phyloP scores from a whole-genome alignment of 1,284 basidiomycete species.

The Irpex lacteus region DNA sequence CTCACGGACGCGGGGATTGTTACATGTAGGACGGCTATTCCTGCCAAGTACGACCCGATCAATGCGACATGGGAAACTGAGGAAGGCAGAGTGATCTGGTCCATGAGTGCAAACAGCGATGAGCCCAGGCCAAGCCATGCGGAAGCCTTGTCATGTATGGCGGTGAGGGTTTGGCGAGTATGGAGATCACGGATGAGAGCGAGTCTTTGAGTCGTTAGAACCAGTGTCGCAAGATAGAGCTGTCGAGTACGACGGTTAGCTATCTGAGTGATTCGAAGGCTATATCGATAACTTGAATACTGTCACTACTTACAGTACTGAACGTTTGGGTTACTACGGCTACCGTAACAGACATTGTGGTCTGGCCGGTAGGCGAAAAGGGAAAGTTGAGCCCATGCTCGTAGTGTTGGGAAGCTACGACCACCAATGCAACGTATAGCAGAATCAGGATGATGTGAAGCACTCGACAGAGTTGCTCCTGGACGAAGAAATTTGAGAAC shows the following conservation, averaged over 20 bases:
- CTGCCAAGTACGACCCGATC: neutral
- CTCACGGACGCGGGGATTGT: neutral
- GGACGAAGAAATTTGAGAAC: no score
- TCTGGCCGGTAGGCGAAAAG: no score
- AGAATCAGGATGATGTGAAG: no score
- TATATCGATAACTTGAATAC: no score
- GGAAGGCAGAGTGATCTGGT: neutral
- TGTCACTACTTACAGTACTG: no score
- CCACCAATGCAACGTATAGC: no score
- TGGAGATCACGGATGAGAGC: neutral
- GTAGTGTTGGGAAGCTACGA: no score
- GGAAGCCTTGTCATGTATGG: neutral
- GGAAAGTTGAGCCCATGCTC: no score
- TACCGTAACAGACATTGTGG: no score
- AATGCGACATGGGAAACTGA: neutral
- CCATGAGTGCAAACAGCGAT: neutral
- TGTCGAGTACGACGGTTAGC: neutral
- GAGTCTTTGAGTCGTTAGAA: neutral
- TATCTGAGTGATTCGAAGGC: no score
- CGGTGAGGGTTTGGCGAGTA: neutral
- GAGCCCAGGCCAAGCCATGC: neutral
- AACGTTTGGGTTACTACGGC: no score
- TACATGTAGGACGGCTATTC: slow-evolving; percentile 2
- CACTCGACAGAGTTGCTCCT: no score
- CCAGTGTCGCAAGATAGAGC: neutral